Evolutionary conservation across 495 filamentous ascomycete species (phyloP), one percentile per base, ranked within the genome.

Genomic region (Recurvomyces mirabilis): DNA sequence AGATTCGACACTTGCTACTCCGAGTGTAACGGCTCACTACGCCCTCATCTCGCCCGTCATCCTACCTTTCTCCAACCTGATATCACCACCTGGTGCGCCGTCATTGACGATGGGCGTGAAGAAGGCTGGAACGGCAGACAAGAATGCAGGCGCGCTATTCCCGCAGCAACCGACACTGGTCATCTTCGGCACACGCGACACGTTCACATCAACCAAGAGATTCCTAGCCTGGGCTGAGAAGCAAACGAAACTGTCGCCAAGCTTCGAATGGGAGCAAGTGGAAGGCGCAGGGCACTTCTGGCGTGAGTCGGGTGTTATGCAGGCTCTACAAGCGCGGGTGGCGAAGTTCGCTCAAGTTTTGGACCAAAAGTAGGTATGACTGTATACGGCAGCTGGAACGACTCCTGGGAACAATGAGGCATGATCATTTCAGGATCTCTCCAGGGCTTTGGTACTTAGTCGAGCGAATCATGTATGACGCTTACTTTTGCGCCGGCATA

Each of bases 261-360:
- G 81, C 80, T 43, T 54, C 23, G 25, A 26, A 23, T 54, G 51
- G 51, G 64, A 69, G 22, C 76, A 84, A 54, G 70, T 93, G 33
- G 59, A 63, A 15, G 74, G 73, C 4, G 87, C 81, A 7, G 84
- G 82, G 3, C 87, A 94, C 63, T 93, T 94, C 54, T 94, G 87
- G 85, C 58, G 66, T 18, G 82, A 89, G 52, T 55, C 70, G 4
- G 78, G 75, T 4, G 78, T 71, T n/a, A 65, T 73, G 53, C 49
- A 55, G 29, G 63, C 70, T 47, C 65, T 88, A 51, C 69, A 65
- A 54, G 53, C 51, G 22, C 51, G 54, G 12, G 44, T 78, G 15
- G 56, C 64, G n/a, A n/a, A n/a, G n/a, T n/a, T n/a, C n/a, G n/a
- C n/a, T n/a, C n/a, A n/a, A n/a, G n/a, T n/a, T n/a, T n/a, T n/a